A percentile compares a stretch with the other conserved stretches of the same genome.
Conservation (phyloP, 176 grass and related monocot genomes). For the Otatea glauca region DNA sequence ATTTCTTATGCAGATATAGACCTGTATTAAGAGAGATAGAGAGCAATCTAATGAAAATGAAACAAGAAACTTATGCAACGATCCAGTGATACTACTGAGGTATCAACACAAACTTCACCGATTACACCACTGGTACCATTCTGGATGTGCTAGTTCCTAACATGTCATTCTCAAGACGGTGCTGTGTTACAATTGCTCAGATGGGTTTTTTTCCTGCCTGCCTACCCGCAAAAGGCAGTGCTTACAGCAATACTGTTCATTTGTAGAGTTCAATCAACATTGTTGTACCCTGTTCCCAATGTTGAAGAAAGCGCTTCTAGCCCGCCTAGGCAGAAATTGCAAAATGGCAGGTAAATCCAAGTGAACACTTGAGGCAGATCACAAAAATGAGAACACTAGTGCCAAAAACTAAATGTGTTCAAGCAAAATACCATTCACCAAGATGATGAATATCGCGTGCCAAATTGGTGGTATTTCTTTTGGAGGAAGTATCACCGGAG, state of each 20-base stretch:
- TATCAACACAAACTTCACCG: background rate
- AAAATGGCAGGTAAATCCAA: too few relatives aligned
- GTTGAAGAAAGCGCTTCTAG: too few relatives aligned
- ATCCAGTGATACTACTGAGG: slow-evolving; percentile 49
- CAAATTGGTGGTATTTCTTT: slow-evolving; percentile 99
- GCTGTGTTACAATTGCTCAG: background rate
- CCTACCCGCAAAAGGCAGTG: background rate
- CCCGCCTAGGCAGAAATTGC: too few relatives aligned
- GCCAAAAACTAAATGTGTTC: slow-evolving; percentile 6
- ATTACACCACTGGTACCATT: background rate
- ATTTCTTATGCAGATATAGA: slow-evolving; percentile 70
- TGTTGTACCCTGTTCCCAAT: slow-evolving; percentile 27
- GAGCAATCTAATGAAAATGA: slow-evolving; percentile 93
- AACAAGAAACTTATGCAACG: slow-evolving; percentile 90
- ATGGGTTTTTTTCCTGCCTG: background rate
- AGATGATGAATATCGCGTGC: slow-evolving; percentile 93
- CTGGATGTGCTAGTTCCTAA: background rate
- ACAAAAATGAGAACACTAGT: slow-evolving; percentile 3
- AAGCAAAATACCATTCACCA: slow-evolving; percentile 85
- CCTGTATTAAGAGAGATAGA: slow-evolving; percentile 82
- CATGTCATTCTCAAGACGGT: slow-evolving; percentile 3
- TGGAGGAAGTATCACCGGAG: slow-evolving; percentile 82
- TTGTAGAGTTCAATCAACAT: background rate
- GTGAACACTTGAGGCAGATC: too few relatives aligned
- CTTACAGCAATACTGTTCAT: background rate